A percentile compares a stretch with the other conserved stretches of the same genome.
These are phyloP conservation scores for Triticum turgidum DNA, from an alignment of 176 grass and related monocot genomes.

Conservation along the genomic window DNA sequence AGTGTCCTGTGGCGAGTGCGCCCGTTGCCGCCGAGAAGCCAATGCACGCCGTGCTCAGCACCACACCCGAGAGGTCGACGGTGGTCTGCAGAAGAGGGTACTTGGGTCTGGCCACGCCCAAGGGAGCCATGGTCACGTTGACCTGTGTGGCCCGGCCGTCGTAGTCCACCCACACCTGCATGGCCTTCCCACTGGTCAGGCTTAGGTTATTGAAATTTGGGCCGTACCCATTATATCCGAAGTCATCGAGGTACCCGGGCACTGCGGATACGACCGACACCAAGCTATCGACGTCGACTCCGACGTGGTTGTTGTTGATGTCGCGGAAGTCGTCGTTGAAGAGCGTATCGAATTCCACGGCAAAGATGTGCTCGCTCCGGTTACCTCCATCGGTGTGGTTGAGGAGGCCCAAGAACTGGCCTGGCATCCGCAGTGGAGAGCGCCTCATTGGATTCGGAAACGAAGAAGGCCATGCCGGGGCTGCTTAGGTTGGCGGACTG, in stretches of 20 bases:
- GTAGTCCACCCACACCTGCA: not conserved
- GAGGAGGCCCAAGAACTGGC: no score
- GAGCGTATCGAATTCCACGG: not conserved
- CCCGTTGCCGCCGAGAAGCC: slow-evolving; percentile 30
- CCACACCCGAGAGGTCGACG: slow-evolving; percentile 19
- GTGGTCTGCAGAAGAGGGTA: slow-evolving; percentile 24
- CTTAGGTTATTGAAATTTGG: no score
- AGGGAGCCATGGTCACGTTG: slow-evolving; percentile 3
- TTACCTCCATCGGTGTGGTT: not conserved
- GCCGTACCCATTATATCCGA: no score
- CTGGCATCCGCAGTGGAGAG: not conserved
- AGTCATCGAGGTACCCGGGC: not conserved
- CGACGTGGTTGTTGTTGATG: not conserved
- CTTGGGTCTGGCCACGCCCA: slow-evolving; percentile 16
- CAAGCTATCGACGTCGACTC: slow-evolving; percentile 15
- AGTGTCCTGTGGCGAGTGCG: no score
- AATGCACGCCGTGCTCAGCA: slow-evolving; percentile 30
- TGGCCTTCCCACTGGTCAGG: not conserved
- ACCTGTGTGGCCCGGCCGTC: not conserved
- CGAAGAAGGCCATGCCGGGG: slow-evolving; percentile 2
- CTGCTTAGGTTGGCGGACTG: not conserved
- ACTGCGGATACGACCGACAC: not conserved
- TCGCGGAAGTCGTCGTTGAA: slow-evolving; percentile 27
- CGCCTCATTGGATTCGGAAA: not conserved
- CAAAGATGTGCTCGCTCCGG: not conserved